A percentile compares a stretch with the other conserved stretches of the same genome.
These are phyloP conservation scores for Veloboletus limbatus DNA, from an alignment of 1,284 basidiomycete genomes.

Conservation along the genomic window DNA sequence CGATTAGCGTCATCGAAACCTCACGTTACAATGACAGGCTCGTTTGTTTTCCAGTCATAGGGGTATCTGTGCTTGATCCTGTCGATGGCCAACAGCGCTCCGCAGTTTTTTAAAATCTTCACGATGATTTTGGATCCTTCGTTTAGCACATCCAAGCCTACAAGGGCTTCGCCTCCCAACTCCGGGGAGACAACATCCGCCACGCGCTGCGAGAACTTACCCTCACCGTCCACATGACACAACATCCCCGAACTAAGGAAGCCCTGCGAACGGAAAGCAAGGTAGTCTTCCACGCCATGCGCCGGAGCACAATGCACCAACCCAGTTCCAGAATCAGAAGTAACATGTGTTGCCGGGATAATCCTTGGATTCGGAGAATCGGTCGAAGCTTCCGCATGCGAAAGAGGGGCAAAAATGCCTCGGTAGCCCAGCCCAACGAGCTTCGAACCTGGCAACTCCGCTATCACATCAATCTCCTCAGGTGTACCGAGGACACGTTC, in stretches of 20 bases:
- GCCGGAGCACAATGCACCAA: constrained; percentile 96
- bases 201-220: constrained; percentile 65
- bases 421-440: constrained; percentile 68
- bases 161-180: constrained; percentile 43
- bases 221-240: constrained; percentile 84
- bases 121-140: constrained; percentile 71
- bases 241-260: constrained; percentile 47
- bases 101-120: constrained; percentile 58
- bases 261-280: constrained; percentile 56
- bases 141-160: constrained; percentile 72
- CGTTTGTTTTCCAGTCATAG: constrained; percentile 95
- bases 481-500: constrained; percentile 48
- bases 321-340: constrained; percentile 88
- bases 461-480: constrained; percentile 40
- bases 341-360: constrained; percentile 71
- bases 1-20: constrained; percentile 17
- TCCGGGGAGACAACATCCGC: constrained; percentile 50
- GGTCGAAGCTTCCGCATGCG: constrained; percentile 6
- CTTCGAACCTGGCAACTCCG: constrained; percentile 54
- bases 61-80: constrained; percentile 88
- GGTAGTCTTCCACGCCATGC: constrained; percentile 93
- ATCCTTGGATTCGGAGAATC: constrained; percentile 34
- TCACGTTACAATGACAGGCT: constrained; percentile 88
- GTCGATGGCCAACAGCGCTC: constrained; percentile 65
- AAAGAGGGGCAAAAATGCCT: constrained; percentile 57